A percentile compares a stretch with the other conserved stretches of the same genome.
Conservation (phyloP, 2,329 filamentous ascomycete species). For the Magnaporthiopsis incrustans region DNA sequence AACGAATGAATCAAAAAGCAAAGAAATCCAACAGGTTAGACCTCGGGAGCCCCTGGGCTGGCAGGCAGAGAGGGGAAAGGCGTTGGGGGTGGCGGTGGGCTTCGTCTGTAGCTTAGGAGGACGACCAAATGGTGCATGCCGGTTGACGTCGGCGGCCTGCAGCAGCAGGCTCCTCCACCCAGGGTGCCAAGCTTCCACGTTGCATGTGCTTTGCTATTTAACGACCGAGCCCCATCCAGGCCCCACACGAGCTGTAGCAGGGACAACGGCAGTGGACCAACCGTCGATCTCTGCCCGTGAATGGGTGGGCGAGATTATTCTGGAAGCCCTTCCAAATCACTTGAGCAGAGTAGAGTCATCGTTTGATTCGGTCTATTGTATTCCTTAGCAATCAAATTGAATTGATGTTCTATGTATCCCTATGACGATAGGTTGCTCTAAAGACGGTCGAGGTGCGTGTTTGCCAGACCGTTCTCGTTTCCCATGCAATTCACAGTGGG, state of each 20-base stretch:
- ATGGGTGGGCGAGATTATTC: not conserved
- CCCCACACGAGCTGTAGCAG: not conserved
- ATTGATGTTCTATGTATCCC: too few relatives aligned
- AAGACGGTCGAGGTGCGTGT: too few relatives aligned
- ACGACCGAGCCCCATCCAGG: not conserved
- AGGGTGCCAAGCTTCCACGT: not conserved
- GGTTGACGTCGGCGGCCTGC: not conserved
- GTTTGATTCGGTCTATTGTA: too few relatives aligned
- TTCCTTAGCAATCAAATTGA: too few relatives aligned
- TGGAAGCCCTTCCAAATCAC: too few relatives aligned
- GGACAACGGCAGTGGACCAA: not conserved
- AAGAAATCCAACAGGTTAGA: not conserved
- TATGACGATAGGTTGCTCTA: too few relatives aligned
- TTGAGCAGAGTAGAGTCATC: too few relatives aligned
- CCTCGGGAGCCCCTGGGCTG: not conserved
- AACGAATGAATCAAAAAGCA: not conserved
- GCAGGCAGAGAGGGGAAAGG: not conserved
- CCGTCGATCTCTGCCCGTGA: not conserved
- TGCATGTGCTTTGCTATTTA: not conserved
- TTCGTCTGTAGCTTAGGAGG: not conserved
- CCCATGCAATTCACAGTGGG: too few relatives aligned
- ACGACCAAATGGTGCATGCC: not conserved
- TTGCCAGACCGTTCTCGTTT: too few relatives aligned
- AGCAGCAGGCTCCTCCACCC: not conserved
- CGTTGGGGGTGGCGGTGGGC: not conserved